Base-by-base conservation (phyloP, 352 stramenopile species). In the Globisporangium lucens region DNA sequence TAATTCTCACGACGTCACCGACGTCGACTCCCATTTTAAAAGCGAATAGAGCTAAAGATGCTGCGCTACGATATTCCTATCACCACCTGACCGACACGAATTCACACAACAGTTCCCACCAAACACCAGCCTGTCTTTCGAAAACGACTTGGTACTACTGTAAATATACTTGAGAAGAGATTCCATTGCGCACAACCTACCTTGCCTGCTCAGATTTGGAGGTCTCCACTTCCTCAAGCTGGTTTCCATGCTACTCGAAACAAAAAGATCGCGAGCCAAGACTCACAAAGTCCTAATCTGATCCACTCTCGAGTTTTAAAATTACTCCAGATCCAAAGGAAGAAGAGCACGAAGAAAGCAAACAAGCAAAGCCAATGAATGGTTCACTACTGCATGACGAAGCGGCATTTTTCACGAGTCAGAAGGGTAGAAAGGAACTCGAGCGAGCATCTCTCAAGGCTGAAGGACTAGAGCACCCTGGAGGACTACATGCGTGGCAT, bases 401-500 rank as follows among this genome's bases (percentile, higher is more conserved):
- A 13, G 6, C 8, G 41, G 13, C 15, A n/a, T n/a, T 47, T n/a
- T 47, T 8, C 41, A 47, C 24, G 38, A 47, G 13, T 38, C 8
- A 10, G 9, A 13, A 38, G 35, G 35, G 7, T n/a, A 43, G 36
- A 43, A 17, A 43, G 36, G 2, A 10, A 43, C 12, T 43, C 12
- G 36, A 43, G 36, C 36, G 36, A 43, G 36, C 36, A 17, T 43
- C 36, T 43, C 36, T 17, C 36, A 17, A 43, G 2, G 36, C 36
- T 4, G 36, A 43, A 43, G 36, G 36, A n/a, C 43, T 20, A 49
- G 15, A n/a, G 4, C 15, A 2, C 43, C 29, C 89, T 90, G 81
- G 83, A 91, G 49, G 81, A 91, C 63, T 91, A 91, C 71, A 89
- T 91, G 47, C 80, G 80, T 49, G 83, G 83, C 6, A 70, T 90